Conservation (phyloP, 2,329 filamentous ascomycete species). For the Harringtonia lauricola region DNA sequence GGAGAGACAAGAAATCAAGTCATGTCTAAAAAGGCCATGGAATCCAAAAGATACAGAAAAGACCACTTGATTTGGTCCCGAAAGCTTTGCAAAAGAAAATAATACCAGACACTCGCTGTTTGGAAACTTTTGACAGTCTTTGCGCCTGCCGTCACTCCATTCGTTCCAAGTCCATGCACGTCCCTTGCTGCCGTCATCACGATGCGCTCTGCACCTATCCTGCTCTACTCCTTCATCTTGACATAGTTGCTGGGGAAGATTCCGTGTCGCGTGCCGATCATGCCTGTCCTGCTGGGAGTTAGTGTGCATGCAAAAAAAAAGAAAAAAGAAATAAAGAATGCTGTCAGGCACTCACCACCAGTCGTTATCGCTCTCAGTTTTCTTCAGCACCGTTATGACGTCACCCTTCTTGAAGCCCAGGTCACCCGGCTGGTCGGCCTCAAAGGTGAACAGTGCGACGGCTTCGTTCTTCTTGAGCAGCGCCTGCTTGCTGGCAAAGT, state of each 20-base stretch:
- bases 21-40: background rate
- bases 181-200: no score
- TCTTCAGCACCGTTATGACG: constrained; percentile 86
- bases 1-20: background rate
- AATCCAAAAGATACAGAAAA: background rate
- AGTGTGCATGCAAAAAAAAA: constrained; percentile 6
- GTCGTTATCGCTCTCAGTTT: constrained; percentile 85
- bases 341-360: constrained; percentile 73
- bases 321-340: constrained; percentile 28
- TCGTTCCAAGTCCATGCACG: no score
- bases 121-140: background rate
- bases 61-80: background rate
- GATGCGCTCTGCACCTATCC: background rate
- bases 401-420: constrained; percentile 96
- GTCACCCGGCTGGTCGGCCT: constrained; percentile 86
- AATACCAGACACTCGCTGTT: background rate
- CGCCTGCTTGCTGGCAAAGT: constrained; percentile 53
- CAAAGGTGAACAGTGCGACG: constrained; percentile 85
- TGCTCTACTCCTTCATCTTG: constrained; percentile 45
- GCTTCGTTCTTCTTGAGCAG: constrained; percentile 65
- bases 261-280: constrained; percentile 72
- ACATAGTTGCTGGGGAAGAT: constrained; percentile 86
- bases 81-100: background rate
- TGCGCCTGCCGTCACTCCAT: no score
- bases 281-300: constrained; percentile 57